phyloP scores from a whole-genome alignment of 202 grass and related monocot species.

The Digitaria exilis region DNA sequence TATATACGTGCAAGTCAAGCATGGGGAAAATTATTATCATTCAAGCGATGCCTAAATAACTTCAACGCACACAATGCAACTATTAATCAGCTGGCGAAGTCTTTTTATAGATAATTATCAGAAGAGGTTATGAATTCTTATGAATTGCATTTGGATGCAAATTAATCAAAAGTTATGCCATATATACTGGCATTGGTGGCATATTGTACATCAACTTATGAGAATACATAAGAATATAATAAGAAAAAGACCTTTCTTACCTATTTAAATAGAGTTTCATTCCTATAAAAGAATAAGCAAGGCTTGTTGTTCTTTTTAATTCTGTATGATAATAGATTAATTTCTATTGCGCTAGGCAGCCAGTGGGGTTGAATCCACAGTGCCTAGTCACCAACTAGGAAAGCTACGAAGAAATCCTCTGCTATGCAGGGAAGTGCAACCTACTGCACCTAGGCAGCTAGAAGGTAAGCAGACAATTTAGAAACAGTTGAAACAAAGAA shows the following conservation, averaged over 20 bases:
- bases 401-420: neutral
- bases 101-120: neutral
- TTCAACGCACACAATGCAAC: neutral
- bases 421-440: neutral
- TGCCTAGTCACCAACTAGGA: neutral
- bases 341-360: neutral
- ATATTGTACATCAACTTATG: neutral
- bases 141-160: slow-evolving; percentile 9
- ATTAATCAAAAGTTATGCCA: neutral
- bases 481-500: neutral
- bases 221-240: neutral
- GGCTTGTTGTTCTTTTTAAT: neutral
- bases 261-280: neutral
- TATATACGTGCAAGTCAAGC: neutral
- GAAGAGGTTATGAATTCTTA: neutral
- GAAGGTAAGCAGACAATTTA: neutral
- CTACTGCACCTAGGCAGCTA: neutral
- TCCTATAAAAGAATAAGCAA: neutral
- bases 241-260: neutral
- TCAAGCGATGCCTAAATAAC: neutral
- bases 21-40: neutral
- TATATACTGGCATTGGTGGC: neutral
- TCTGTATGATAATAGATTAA: neutral
- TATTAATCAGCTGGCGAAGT: slow-evolving; percentile 2
- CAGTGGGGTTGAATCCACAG: neutral